A percentile compares a stretch with the other conserved stretches of the same genome.
phyloP scores from a whole-genome alignment of 2,329 filamentous ascomycete genomes.

The Aspergillus sp. region DNA sequence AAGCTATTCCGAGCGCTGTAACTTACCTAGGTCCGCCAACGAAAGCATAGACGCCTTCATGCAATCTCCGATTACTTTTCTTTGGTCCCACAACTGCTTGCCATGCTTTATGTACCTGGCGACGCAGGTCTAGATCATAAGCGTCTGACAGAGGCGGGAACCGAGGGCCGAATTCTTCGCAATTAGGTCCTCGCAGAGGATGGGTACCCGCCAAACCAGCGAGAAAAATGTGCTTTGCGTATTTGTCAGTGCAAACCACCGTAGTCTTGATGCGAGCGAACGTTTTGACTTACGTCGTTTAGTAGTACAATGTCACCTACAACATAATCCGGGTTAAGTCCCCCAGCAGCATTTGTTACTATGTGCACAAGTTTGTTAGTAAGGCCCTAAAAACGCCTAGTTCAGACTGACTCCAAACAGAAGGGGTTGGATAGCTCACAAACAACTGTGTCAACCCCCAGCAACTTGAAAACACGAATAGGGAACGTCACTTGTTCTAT shows the following conservation, averaged over 20 bases:
- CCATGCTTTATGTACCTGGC: conserved; percentile 59
- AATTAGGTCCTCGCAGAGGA: conserved; percentile 63
- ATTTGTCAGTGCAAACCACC: conserved; percentile 11
- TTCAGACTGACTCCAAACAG: not conserved
- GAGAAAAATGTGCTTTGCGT: conserved; percentile 59
- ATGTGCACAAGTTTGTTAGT: not conserved
- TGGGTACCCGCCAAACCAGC: conserved; percentile 62
- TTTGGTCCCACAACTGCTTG: conserved; percentile 45
- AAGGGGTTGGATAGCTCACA: conserved; percentile 37
- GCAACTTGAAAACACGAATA: conserved; percentile 61
- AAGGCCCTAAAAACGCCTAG: not conserved
- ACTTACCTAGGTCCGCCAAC: conserved; percentile 61
- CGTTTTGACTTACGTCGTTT: conserved; percentile 55
- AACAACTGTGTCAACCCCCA: conserved; percentile 61
- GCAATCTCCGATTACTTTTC: conserved; percentile 52
- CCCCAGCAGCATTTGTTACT: conserved; percentile 69
- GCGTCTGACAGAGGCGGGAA: conserved; percentile 66
- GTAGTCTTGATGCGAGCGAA: not conserved
- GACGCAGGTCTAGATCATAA: conserved; percentile 62
- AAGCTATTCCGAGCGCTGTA: not conserved
- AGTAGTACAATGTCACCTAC: conserved; percentile 66
- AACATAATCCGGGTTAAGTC: conserved; percentile 61
- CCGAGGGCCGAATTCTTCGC: conserved; percentile 60
- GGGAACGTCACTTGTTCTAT: conserved; percentile 65
- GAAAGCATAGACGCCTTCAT: conserved; percentile 67